These are phyloP conservation scores for Ogataea hybrid DNA, from an alignment of 1,139 yeast species.

Conservation along the genomic window DNA sequence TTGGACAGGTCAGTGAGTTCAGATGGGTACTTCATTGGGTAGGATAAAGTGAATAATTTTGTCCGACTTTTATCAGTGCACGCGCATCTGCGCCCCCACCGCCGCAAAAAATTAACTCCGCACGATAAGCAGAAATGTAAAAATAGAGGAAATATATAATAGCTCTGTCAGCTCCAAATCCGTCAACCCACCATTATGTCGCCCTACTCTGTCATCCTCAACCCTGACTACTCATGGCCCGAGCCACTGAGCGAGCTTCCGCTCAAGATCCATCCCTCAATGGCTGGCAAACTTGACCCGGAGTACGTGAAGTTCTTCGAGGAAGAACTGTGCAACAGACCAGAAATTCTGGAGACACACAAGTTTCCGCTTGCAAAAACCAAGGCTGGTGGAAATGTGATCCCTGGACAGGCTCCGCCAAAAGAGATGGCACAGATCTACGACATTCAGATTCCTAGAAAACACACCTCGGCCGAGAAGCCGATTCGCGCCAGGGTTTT, in stretches of 20 bases:
- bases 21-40: conserved; percentile 22
- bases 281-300: conserved; percentile 28
- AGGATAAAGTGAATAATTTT: neutral
- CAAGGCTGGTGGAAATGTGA: conserved; percentile 40
- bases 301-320: conserved; percentile 28
- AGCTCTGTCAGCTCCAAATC: neutral
- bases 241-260: conserved; percentile 29
- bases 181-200: conserved; percentile 9
- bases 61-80: neutral
- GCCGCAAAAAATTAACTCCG: neutral
- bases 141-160: neutral
- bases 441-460: conserved; percentile 38
- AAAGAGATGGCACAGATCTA: conserved; percentile 26
- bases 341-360: conserved; percentile 42
- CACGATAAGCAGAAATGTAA: neutral
- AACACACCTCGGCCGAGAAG: conserved; percentile 26
- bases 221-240: conserved; percentile 32
- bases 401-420: conserved; percentile 29
- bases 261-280: conserved; percentile 26
- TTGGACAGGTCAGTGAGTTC: conserved; percentile 27
- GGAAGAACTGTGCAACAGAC: conserved; percentile 32
- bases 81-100: neutral
- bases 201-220: conserved; percentile 16
- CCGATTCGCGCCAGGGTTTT: conserved; percentile 30
- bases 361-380: conserved; percentile 38